Base-by-base conservation (phyloP, 306 rosid species). In the Casuarina equisetifolia region DNA sequence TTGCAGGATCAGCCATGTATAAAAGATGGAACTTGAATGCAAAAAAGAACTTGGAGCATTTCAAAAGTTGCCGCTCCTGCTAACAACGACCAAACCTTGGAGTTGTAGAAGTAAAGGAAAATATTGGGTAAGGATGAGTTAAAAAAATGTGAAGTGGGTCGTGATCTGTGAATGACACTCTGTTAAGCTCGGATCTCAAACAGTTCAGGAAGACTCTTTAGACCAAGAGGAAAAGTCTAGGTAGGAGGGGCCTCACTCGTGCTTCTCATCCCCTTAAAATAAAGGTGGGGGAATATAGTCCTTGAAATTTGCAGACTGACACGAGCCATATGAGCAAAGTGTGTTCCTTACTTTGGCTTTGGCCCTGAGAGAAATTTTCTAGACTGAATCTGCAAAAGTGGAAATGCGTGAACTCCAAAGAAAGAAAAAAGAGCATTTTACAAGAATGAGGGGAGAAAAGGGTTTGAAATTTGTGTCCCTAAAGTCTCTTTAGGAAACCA, bases 171-270 rank as follows among this genome's bases (percentile, higher is more conserved):
- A 81, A 76, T 73, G 90, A 83, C 86, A 82, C 88, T 82, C 82
- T 83, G 88, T 72, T 73, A 71, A 88, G 93, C 96, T 88, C 96
- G 87, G 85, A 92, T 92, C 95, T 90, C 93, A 88, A 90, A 85
- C 88, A 83, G 76, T 71, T n/a, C 17, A 74, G 73, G 59, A 88
- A 85, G 85, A 82, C 84, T 82, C 83, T 81, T 88, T 86, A 81
- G 76, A 77, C 87, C 89, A 82, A 82, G 73, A 70, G 81, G 77
- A 80, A 82, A 82, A 72, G 80, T 78, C 85, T 74, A 69, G 12
- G 57, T 6, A 8, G 39, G 82, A 76, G 80, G 86, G 78, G 32
- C 80, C 80, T 68, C 79, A 70, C 85, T 76, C 72, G 75, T 79
- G 81, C 69, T 73, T 72, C 76, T 61, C 82, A 53, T 59, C 63